Percentiles rank a stretch among this genome's conserved stretches.
Evolutionary conservation across 2,329 filamentous ascomycete genomes (phyloP).

Genomic region (Venturiaceae sp.): DNA sequence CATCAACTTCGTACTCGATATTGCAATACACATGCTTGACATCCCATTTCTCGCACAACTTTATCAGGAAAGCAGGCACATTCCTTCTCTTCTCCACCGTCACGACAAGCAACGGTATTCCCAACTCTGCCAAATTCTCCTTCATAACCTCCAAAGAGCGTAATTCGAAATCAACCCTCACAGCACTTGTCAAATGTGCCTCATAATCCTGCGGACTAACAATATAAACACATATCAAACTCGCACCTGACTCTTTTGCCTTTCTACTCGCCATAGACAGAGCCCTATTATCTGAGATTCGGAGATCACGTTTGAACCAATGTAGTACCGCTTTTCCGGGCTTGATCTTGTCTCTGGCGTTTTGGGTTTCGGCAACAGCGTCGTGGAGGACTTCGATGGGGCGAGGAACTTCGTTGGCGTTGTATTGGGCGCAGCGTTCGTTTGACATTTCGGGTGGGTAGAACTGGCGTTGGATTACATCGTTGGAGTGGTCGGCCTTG

Average conservation of each 20-base stretch:
- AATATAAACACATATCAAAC: constrained; percentile 36
- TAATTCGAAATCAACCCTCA: constrained; percentile 38
- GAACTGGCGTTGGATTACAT: constrained; percentile 47
- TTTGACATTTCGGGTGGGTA: constrained; percentile 86
- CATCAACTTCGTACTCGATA: constrained; percentile 36
- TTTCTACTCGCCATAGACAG: constrained; percentile 36
- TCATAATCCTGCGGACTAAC: constrained; percentile 37
- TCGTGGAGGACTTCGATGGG: constrained; percentile 61
- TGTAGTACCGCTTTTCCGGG: constrained; percentile 42
- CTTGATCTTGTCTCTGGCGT: constrained; percentile 44
- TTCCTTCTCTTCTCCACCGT: constrained; percentile 31
- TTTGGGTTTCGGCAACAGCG: constrained; percentile 52
- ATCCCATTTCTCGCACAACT: constrained; percentile 34
- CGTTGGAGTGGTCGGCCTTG: constrained; percentile 27
- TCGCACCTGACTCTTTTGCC: constrained; percentile 31
- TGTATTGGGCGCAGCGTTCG: constrained; percentile 65
- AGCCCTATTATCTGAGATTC: constrained; percentile 40
- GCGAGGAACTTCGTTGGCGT: constrained; percentile 54
- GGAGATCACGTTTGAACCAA: constrained; percentile 44
- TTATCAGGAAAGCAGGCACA: constrained; percentile 29
- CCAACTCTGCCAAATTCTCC: constrained; percentile 33
- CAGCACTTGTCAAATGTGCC: constrained; percentile 41
- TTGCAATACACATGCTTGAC: constrained; percentile 40
- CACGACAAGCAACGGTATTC: constrained; percentile 39
- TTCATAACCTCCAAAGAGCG: constrained; percentile 35